Conservation (phyloP, 139 green algal species). For the Chlorella sp. region DNA sequence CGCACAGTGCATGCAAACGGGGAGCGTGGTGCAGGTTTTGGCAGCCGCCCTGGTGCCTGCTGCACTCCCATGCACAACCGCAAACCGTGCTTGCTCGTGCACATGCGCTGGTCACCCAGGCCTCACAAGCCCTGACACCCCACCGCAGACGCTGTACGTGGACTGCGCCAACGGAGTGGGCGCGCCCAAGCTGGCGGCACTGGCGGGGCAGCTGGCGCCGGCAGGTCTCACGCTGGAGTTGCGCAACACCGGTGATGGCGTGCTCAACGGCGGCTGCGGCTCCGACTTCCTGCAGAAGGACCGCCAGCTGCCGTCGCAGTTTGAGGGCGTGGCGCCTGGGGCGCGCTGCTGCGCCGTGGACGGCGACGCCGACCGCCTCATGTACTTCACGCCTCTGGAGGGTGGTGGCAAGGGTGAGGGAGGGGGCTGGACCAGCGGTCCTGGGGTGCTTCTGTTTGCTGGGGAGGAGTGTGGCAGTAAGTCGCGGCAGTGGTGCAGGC, state of each 20-base stretch:
- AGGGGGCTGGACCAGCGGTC: not conserved
- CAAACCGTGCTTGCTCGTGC: not conserved
- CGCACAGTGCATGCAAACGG: too few relatives aligned
- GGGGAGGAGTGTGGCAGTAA: too few relatives aligned
- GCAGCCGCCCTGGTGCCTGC: not conserved
- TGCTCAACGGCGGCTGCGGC: slow-evolving; percentile 89
- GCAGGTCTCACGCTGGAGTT: slow-evolving; percentile 62
- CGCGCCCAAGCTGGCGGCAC: slow-evolving; percentile 65
- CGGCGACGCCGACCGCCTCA: slow-evolving; percentile 96
- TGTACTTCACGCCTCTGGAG: slow-evolving; percentile 84
- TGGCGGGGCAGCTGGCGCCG: slow-evolving; percentile 52
- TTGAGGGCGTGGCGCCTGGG: slow-evolving; percentile 43
- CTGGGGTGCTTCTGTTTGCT: too few relatives aligned
- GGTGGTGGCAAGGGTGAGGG: not conserved
- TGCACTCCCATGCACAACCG: not conserved
- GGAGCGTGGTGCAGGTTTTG: too few relatives aligned
- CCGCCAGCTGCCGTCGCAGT: slow-evolving; percentile 58
- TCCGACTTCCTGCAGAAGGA: slow-evolving; percentile 98
- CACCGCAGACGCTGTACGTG: slow-evolving; percentile 67
- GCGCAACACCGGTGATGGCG: slow-evolving; percentile 50
- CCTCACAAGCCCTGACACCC: not conserved
- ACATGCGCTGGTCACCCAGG: not conserved
- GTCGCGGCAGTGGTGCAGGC: too few relatives aligned
- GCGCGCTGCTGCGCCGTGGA: slow-evolving; percentile 76
- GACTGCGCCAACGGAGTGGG: slow-evolving; percentile 98